Evolutionary conservation across 179 eudicot genomes (phyloP), one percentile per base, ranked within the genome.

Genomic region (Carnegiea gigantea): DNA sequence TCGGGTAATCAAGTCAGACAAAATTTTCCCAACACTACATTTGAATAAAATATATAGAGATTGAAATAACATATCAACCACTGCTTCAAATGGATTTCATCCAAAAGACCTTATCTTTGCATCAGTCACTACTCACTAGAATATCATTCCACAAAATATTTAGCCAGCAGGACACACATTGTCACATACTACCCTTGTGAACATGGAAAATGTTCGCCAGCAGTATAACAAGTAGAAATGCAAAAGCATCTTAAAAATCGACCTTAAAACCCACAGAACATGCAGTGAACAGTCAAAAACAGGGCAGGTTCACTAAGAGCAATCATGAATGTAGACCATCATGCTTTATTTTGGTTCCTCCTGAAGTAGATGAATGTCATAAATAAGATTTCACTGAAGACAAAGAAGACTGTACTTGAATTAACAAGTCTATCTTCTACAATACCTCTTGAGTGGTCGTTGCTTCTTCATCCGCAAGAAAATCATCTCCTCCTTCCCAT

Each of bases 401-500:
- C 17, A 12, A 80, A 80, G 26, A 75, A 21, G 54, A 68, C 2
- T 1, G 28, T 28, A 49, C n/a, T 26, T 24, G 23, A 51, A 49
- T n/a, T 13, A 49, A n/a, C 53, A 40, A 13, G 21, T 12, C 23
- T 71, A 43, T 33, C 36, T 26, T 57, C 59, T 36, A 54, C 33
- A 72, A 36, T 87, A 95, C 98, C 96, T 91, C 93, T 38, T 82
- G 83, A 77, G 15, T 80, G 53, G 84, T 46, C 62, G 86, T 82
- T 73, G 84, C 86, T 80, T 88, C 89, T 83, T 86, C 90, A 76
- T 93, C 94, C 78, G 86, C 83, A 53, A 88, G 82, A 84, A 93
- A 95, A 82, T 87, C 85, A 75, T 93, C 94, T 79, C 86, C 92
- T 44, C 82, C 83, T 5, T 78, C 79, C 92, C 91, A 88, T 65